These are phyloP conservation scores for Scutellaria minor DNA, from an alignment of 257 asterid species.

Conservation along the genomic window DNA sequence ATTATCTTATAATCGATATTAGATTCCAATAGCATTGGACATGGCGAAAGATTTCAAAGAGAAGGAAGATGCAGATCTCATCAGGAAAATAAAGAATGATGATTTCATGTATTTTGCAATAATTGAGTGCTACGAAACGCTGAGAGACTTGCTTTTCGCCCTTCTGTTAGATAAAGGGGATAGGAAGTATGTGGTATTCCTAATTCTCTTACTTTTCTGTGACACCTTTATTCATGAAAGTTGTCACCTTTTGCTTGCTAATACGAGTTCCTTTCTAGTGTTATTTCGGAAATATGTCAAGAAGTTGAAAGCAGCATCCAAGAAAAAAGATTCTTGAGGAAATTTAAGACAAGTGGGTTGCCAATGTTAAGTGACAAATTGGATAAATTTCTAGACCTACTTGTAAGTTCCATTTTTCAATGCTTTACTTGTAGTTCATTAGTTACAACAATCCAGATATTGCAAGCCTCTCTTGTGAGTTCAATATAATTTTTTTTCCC, in stretches of 20 bases:
- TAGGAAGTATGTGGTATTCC: slow-evolving; percentile 57
- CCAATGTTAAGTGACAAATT: slow-evolving; percentile 73
- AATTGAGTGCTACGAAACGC: slow-evolving; percentile 89
- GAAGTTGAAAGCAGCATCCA: slow-evolving; percentile 71
- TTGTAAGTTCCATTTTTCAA: slow-evolving; percentile 54
- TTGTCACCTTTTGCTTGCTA: slow-evolving; percentile 25
- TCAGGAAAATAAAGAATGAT: slow-evolving; percentile 82
- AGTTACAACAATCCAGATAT: slow-evolving; percentile 25
- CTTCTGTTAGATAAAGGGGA: slow-evolving; percentile 70
- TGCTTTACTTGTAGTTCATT: slow-evolving; percentile 25
- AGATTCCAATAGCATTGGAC: slow-evolving; percentile 99
- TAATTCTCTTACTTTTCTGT: slow-evolving; percentile 34
- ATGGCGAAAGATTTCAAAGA: slow-evolving; percentile 93
- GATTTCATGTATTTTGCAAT: slow-evolving; percentile 88
- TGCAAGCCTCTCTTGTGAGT: too few relatives aligned
- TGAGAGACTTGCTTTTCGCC: slow-evolving; percentile 62
- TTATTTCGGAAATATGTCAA: slow-evolving; percentile 61
- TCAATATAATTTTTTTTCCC: not conserved
- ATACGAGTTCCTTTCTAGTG: slow-evolving; percentile 49
- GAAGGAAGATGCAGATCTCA: slow-evolving; percentile 83
- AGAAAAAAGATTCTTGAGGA: slow-evolving; percentile 54
- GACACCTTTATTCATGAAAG: slow-evolving; percentile 9
- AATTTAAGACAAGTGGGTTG: slow-evolving; percentile 78
- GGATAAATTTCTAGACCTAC: slow-evolving; percentile 69
- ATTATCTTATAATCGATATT: slow-evolving; percentile 34